phyloP scores from a whole-genome alignment of 768 basidiomycete genomes.

The Russula ochroleuca region DNA sequence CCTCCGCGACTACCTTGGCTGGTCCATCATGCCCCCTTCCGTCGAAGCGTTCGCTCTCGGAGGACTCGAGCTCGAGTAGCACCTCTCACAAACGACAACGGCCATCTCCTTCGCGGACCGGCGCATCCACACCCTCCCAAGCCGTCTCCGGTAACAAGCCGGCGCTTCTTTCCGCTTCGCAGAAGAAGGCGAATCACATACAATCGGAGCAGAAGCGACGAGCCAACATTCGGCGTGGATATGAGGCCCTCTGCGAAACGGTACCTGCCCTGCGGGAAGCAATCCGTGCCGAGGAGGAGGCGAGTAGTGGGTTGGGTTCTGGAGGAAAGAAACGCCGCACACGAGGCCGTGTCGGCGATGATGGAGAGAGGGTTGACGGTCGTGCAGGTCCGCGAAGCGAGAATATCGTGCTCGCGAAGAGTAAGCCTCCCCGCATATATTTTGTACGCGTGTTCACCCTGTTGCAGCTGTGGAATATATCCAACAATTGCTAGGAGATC shows the following conservation, averaged over 20 bases:
- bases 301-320: conserved; percentile 38
- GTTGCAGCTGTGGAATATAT: conserved; percentile 80
- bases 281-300: conserved; percentile 70
- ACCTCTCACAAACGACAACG: conserved; percentile 19
- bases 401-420: conserved; percentile 83
- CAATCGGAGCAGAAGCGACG: conserved; percentile 92
- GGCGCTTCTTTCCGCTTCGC: conserved; percentile 65
- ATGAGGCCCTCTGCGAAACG: conserved; percentile 80
- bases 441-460: conserved; percentile 16
- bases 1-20: conserved; percentile 13
- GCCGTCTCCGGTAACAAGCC: conserved; percentile 31
- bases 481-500: conserved; percentile 58
- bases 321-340: conserved; percentile 31
- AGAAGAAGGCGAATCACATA: conserved; percentile 93
- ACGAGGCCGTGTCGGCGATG: conserved; percentile 36
- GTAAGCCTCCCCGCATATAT: conserved; percentile 46
- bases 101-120: conserved; percentile 20
- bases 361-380: conserved; percentile 69
- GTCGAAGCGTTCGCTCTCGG: conserved; percentile 25
- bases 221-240: conserved; percentile 84
- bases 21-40: conserved; percentile 19
- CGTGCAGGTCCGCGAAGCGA: conserved; percentile 88
- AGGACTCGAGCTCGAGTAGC: conserved; percentile 16
- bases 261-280: conserved; percentile 81
- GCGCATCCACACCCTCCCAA: conserved; percentile 22